Base-by-base conservation (phyloP, 192 early-diverging fungal species). In the Coemansia sp. region DNA sequence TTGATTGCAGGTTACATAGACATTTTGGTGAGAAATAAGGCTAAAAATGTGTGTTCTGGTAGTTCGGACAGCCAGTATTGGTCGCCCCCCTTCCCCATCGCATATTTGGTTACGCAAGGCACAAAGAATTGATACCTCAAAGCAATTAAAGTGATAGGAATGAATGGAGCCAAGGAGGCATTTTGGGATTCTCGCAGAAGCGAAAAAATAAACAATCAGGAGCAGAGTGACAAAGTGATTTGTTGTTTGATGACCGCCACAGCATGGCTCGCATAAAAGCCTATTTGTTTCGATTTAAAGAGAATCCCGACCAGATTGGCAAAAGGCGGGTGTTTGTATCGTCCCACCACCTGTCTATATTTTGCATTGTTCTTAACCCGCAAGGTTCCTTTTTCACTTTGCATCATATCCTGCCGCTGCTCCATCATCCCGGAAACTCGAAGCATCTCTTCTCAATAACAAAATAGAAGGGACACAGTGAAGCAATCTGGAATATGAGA, bases 211-310 rank as follows among this genome's bases (percentile, higher is more conserved):
- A 53, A 59, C 57, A 59, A 59, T 59, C 34, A 35, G 34, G 35
- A 38, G n/a, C 30, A 59, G 34, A 59, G 34, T 38, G 35, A 20
- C 15, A 36, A 35, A 35, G 57, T 59, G 57, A 20, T 59, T 59
- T 34, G 46, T 55, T 57, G 45, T 57, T 34, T 66, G 39, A 33
- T 53, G 24, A 18, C 57, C 30, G 57, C 57, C 57, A 59, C 57
- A 59, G 35, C 26, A 35, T 59, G 24, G 51, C 21, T 53, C 23
- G 24, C 20, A 53, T 23, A 6, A 38, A 38, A 33, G 57, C 35
- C n/a, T 35, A 5, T 59, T 59, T 38, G 35, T 59, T 59, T 35
- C n/a, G 38, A 38, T 36, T 36, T 59, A 23, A 53, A 53, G 24
- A 21, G 24, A 53, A 26, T 53, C 51, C 49, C 9, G 51, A 14